Evolutionary conservation across 1,284 basidiomycete species (phyloP).

Genomic region (Boletus mariae): DNA sequence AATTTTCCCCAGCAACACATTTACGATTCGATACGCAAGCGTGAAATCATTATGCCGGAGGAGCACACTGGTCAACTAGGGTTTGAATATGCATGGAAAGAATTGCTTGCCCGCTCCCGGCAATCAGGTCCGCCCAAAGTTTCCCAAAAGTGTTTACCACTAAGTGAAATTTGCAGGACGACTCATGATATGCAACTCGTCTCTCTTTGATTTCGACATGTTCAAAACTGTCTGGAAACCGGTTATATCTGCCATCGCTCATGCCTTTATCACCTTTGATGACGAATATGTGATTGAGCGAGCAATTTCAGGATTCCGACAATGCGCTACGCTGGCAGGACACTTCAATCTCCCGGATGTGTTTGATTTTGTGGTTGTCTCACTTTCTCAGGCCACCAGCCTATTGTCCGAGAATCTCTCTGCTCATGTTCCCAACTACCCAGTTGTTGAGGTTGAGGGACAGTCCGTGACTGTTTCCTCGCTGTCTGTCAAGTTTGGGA

Average conservation of each 20-base stretch:
- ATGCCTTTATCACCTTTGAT: constrained; percentile 92
- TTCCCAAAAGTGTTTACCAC: constrained; percentile 1
- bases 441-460: constrained; percentile 89
- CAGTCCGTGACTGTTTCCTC: constrained; percentile 88
- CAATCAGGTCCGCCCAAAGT: constrained; percentile 59
- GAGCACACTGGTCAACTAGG: constrained; percentile 96
- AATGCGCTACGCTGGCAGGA: constrained; percentile 92
- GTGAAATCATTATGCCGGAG: constrained; percentile 97
- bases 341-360: constrained; percentile 90
- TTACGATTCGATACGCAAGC: constrained; percentile 91
- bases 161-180: constrained; percentile 47
- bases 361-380: constrained; percentile 94
- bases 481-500: constrained; percentile 90
- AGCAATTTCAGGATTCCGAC: constrained; percentile 91
- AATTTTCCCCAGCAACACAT: constrained; percentile 63
- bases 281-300: constrained; percentile 97
- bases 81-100: constrained; percentile 99
- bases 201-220: constrained; percentile 86
- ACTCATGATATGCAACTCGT: constrained; percentile 76
- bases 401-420: constrained; percentile 73
- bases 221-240: constrained; percentile 92
- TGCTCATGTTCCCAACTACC: constrained; percentile 79
- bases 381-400: constrained; percentile 85
- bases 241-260: constrained; percentile 86
- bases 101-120: constrained; percentile 80